Percentiles rank a stretch among this genome's conserved stretches.
Evolutionary conservation across 345 rosid species (phyloP).

Genomic region (Carallia brachiata): DNA sequence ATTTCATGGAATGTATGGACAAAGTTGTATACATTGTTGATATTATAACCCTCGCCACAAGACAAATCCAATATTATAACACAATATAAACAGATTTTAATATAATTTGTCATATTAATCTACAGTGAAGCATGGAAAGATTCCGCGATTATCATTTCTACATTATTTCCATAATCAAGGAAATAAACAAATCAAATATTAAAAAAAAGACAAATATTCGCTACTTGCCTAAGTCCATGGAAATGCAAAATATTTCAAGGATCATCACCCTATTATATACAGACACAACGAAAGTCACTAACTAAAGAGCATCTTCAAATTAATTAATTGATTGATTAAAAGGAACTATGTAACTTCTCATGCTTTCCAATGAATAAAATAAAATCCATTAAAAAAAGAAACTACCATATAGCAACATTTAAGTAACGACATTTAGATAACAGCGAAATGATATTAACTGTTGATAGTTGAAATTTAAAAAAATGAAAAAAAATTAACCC

Average conservation of each 20-base stretch:
- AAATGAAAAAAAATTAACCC: too few species aligned
- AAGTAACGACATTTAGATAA: too few species aligned
- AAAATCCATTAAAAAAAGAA: background rate
- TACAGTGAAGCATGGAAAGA: slow-evolving; percentile 6
- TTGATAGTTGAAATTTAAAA: too few species aligned
- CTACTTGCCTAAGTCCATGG: background rate
- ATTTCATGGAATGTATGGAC: too few species aligned
- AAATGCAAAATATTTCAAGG: slow-evolving; percentile 30
- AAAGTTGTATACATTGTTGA: too few species aligned
- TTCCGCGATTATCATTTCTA: slow-evolving; percentile 12
- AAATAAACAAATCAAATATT: background rate
- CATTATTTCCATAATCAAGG: background rate
- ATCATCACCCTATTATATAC: slow-evolving; percentile 10
- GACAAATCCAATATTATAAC: too few species aligned
- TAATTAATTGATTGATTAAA: background rate
- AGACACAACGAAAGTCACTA: slow-evolving; percentile 19
- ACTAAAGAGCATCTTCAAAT: slow-evolving; percentile 27
- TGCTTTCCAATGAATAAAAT: too few species aligned
- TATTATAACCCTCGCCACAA: too few species aligned
- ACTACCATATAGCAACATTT: too few species aligned
- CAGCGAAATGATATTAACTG: too few species aligned
- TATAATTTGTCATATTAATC: too few species aligned
- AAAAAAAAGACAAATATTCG: slow-evolving; percentile 1
- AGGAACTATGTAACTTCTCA: background rate
- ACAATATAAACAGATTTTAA: too few species aligned